Conservation (phyloP, 106 monocot species). For the Acanthochlamys bracteata region DNA sequence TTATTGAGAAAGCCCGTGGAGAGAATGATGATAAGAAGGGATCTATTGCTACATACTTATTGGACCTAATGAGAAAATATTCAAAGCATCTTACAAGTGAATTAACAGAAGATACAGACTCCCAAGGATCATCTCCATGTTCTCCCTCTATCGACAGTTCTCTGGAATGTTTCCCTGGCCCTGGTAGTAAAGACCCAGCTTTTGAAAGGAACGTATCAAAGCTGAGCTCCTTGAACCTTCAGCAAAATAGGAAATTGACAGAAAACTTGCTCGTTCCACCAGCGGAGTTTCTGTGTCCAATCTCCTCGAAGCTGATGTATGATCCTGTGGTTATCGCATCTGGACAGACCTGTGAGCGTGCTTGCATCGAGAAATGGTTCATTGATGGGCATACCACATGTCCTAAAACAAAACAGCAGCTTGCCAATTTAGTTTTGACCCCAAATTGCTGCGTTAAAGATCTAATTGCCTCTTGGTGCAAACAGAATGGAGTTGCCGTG, state of each 20-base stretch:
- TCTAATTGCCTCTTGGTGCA: constrained; percentile 66
- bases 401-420: constrained; percentile 66
- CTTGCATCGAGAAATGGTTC: constrained; percentile 78
- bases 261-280: constrained; percentile 54
- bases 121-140: constrained; percentile 58
- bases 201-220: constrained; percentile 49
- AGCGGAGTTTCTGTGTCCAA: constrained; percentile 68
- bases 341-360: constrained; percentile 83
- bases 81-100: constrained; percentile 71
- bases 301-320: constrained; percentile 72
- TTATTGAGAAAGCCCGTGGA: constrained; percentile 42
- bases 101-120: constrained; percentile 51
- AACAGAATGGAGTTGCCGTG: constrained; percentile 33
- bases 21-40: constrained; percentile 57
- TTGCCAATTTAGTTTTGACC: constrained; percentile 35
- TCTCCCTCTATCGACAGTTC: constrained; percentile 39
- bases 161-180: constrained; percentile 16
- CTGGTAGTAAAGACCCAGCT: constrained; percentile 7
- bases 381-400: constrained; percentile 69
- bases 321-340: constrained; percentile 91
- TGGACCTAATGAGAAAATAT: constrained; percentile 68
- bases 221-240: constrained; percentile 35
- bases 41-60: constrained; percentile 50
- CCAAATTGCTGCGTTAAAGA: constrained; percentile 72
- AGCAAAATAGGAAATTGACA: constrained; percentile 17